Evolutionary conservation across 1,284 basidiomycete species (phyloP).

Genomic region (Tylopilus sp.): DNA sequence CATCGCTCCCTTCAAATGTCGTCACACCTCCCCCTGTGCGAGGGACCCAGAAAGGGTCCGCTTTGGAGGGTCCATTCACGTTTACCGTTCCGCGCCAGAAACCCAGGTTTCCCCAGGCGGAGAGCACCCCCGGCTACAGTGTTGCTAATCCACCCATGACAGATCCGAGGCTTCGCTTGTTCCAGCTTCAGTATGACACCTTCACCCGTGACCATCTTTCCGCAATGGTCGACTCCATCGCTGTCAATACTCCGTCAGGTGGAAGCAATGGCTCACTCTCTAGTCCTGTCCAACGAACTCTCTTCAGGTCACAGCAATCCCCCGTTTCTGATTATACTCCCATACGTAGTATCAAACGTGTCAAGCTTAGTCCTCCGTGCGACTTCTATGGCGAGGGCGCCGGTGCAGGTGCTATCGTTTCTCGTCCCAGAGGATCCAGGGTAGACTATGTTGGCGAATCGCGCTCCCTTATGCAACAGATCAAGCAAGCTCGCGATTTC

Average conservation of each 20-base stretch:
- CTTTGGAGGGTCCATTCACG: conserved; percentile 75
- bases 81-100: conserved; percentile 70
- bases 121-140: conserved; percentile 64
- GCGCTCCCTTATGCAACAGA: conserved; percentile 77
- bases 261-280: conserved; percentile 57
- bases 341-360: conserved; percentile 77
- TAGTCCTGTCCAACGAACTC: conserved; percentile 50
- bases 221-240: conserved; percentile 91
- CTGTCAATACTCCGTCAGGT: conserved; percentile 78
- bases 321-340: conserved; percentile 55
- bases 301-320: conserved; percentile 58
- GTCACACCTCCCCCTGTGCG: conserved; percentile 25
- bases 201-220: conserved; percentile 93
- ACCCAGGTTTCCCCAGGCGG: conserved; percentile 53
- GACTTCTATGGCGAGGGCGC: conserved; percentile 63
- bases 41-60: conserved; percentile 44
- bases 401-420: conserved; percentile 59
- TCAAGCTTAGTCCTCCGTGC: conserved; percentile 73
- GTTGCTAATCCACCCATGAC: conserved; percentile 57
- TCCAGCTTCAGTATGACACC: conserved; percentile 94
- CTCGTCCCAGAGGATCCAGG: conserved; percentile 56
- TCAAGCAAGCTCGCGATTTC: conserved; percentile 78
- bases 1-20: conserved; percentile 34
- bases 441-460: conserved; percentile 82
- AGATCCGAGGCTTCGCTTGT: conserved; percentile 84